Conservation (phyloP, 805 yeast genomes). For the Candida railenensis region DNA sequence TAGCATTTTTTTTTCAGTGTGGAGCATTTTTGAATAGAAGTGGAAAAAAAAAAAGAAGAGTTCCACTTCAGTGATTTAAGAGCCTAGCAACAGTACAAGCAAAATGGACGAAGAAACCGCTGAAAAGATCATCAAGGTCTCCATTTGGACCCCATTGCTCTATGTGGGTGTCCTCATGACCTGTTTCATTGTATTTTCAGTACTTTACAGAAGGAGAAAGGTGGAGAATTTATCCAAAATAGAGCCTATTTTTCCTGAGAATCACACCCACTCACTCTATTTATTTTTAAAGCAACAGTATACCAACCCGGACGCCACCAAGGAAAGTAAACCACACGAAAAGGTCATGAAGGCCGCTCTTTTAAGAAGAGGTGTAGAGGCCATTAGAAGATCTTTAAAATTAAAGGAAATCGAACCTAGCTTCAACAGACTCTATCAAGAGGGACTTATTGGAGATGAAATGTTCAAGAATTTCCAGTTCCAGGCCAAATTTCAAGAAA, state of each 20-base stretch:
- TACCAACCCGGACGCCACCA: conserved; percentile 36
- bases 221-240: conserved; percentile 52
- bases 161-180: conserved; percentile 70
- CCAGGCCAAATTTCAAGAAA: conserved; percentile 73
- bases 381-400: conserved; percentile 78
- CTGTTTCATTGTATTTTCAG: conserved; percentile 67
- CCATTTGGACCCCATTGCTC: conserved; percentile 63
- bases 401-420: conserved; percentile 75
- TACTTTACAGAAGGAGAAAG: conserved; percentile 61
- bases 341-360: conserved; percentile 66
- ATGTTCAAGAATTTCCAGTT: conserved; percentile 76
- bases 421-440: conserved; percentile 71
- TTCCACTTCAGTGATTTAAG: neutral
- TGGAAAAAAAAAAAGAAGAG: neutral
- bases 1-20: neutral
- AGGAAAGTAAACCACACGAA: conserved; percentile 62
- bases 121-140: conserved; percentile 30
- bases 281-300: conserved; percentile 50
- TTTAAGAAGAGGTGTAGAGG: conserved; percentile 73
- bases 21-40: neutral
- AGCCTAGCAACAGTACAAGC: neutral
- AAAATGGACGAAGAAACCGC: conserved; percentile 19
- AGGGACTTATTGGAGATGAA: conserved; percentile 90
- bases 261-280: conserved; percentile 65
- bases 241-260: conserved; percentile 72